Conservation (phyloP, 1,139 yeast species). For the Yamadazyma membranifaciens region DNA sequence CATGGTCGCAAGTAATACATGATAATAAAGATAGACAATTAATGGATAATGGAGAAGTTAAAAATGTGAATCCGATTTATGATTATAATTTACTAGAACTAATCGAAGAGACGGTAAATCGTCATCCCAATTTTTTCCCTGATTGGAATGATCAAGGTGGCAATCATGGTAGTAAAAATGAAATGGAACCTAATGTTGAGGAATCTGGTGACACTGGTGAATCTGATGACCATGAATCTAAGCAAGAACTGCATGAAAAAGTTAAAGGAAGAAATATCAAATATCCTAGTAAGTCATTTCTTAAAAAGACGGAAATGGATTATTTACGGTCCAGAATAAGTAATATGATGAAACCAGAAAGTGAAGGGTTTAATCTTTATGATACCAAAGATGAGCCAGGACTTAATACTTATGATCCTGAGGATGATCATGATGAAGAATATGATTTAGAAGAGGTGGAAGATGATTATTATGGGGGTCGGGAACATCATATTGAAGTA, state of each 20-base stretch:
- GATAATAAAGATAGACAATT: slow-evolving; percentile 15
- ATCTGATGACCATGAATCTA: background rate
- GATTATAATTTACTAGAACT: slow-evolving; percentile 33
- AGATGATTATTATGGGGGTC: slow-evolving; percentile 23
- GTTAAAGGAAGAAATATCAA: slow-evolving; percentile 6
- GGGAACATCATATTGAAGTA: slow-evolving; percentile 43
- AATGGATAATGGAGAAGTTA: slow-evolving; percentile 18
- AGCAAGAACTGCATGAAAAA: background rate
- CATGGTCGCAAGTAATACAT: slow-evolving; percentile 38
- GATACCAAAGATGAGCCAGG: slow-evolving; percentile 45
- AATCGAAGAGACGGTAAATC: slow-evolving; percentile 25
- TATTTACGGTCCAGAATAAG: slow-evolving; percentile 58
- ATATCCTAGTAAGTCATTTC: slow-evolving; percentile 16
- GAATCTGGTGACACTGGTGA: background rate
- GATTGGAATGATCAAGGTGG: slow-evolving; percentile 2
- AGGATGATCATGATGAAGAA: slow-evolving; percentile 9
- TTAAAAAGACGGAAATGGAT: slow-evolving; percentile 33
- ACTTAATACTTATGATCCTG: slow-evolving; percentile 20
- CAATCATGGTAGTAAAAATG: background rate
- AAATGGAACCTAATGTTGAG: background rate
- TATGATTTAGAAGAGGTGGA: slow-evolving; percentile 39
- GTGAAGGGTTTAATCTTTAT: slow-evolving; percentile 37
- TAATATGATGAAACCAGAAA: slow-evolving; percentile 91
- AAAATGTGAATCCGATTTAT: slow-evolving; percentile 22
- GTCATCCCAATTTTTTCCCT: slow-evolving; percentile 12